These are phyloP conservation scores for Murraya paniculata DNA, from an alignment of 345 rosid genomes.

Conservation along the genomic window DNA sequence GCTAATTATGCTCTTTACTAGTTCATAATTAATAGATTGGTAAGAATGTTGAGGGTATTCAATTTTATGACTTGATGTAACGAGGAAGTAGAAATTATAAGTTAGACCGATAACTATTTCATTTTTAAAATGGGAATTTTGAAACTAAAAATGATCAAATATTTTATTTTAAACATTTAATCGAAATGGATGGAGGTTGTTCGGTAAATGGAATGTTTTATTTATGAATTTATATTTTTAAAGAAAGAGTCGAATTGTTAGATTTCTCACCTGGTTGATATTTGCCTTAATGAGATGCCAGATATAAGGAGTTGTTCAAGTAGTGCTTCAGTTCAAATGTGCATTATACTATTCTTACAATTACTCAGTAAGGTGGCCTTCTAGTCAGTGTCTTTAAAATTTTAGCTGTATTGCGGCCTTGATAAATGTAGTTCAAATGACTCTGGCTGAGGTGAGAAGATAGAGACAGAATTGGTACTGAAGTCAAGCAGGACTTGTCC, in stretches of 20 bases:
- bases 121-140: not conserved
- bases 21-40: not conserved
- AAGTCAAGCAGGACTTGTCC: not conserved
- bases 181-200: too few relatives aligned
- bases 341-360: not conserved
- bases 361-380: not conserved
- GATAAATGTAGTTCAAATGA: not conserved
- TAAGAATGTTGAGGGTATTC: not conserved
- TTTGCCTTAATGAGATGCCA: not conserved
- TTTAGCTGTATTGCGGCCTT: not conserved
- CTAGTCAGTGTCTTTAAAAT: not conserved
- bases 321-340: not conserved
- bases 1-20: not conserved
- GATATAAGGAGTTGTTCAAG: not conserved
- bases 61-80: not conserved
- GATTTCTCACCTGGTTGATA: not conserved
- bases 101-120: not conserved
- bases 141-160: too few relatives aligned
- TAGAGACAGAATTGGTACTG: not conserved
- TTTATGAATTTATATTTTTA: too few relatives aligned
- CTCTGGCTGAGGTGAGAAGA: not conserved
- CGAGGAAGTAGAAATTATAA: not conserved
- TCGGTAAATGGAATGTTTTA: not conserved
- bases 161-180: not conserved
- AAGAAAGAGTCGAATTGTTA: not conserved